Base-by-base conservation (phyloP, 805 yeast genomes). In the Danielia oregonensis region DNA sequence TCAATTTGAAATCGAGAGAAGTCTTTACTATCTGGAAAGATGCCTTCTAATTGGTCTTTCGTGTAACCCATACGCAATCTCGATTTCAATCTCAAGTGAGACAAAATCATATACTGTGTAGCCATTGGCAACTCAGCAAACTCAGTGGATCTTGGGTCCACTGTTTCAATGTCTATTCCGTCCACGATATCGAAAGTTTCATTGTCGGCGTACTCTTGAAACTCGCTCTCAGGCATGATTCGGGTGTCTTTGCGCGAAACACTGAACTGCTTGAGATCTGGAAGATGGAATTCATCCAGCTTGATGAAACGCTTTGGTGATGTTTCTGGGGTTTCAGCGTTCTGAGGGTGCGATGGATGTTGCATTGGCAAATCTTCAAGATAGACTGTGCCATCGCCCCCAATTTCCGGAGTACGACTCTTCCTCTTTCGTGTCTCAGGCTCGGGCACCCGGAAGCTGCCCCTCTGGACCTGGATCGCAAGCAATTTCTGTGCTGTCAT, bases 51-150 rank as follows among this genome's bases (percentile, higher is more conserved):
- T 51, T 93, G 97, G n/a, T 85, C 88, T 37, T 88, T 86, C 0
- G 91, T 70, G 52, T 85, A 89, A 1, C 99, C 99, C 95, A 93
- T 82, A 63, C 99, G 78, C 54, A 93, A 71, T 38, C 99, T 65
- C 0, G 97, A 89, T 42, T 87, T 73, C 17, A 88, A 63, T 37
- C 99, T 59, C 11, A 95, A 71, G 39, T 86, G 86, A 7, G 93
- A 86, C 9, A 93, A 62, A 3, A 87, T 76, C 75, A 88, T 86
- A 54, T 93, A 93, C 54, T 88, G 96, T 0, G 95, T 80, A 0
- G 88, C 76, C 32, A 81, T 63, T 0, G 98, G 96, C n/a, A 93
- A 63, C 14, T 70, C 69, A 9, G 72, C 68, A 52, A 93, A 93
- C 43, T 85, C 88, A 15, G 74, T 61, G 0, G 97, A 88, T 3